Evolutionary conservation across 2,329 filamentous ascomycete genomes (phyloP).

Genomic region (Daldinia sp.): DNA sequence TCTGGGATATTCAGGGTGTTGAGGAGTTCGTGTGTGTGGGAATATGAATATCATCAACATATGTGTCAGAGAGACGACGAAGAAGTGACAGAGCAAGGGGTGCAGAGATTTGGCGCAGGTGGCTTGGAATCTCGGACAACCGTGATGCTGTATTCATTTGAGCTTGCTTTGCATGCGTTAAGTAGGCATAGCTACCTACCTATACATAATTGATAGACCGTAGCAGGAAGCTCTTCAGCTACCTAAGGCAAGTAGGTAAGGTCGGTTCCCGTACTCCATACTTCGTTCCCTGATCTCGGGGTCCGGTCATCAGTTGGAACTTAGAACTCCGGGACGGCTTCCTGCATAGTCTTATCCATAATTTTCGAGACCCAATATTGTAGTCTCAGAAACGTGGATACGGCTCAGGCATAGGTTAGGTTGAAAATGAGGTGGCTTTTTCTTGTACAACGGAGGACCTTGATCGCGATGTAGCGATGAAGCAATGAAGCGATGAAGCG

Average conservation of each 20-base stretch:
- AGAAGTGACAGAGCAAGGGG: conserved; percentile 13
- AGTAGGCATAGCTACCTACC: not conserved
- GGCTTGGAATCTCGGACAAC: conserved; percentile 38
- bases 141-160: conserved; percentile 18
- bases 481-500: no score
- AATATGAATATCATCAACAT: conserved; percentile 9
- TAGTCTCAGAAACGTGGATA: conserved; percentile 38
- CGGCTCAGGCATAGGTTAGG: conserved; percentile 29
- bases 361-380: conserved; percentile 40
- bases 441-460: conserved; percentile 32
- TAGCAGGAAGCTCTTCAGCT: conserved; percentile 20
- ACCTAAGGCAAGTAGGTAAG: conserved; percentile 4
- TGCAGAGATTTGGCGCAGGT: conserved; percentile 18
- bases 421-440: conserved; percentile 41
- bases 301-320: conserved; percentile 20
- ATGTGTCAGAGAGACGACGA: conserved; percentile 25
- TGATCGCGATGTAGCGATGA: conserved; percentile 15
- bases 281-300: conserved; percentile 37
- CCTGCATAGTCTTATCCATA: conserved; percentile 39
- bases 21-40: conserved; percentile 22
- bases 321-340: conserved; percentile 43
- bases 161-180: conserved; percentile 5
- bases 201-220: not conserved
- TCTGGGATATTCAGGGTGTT: conserved; percentile 27
- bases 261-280: conserved; percentile 38